These are phyloP conservation scores for Mallotus japonicus DNA, from an alignment of 441 rosid genomes.

Conservation along the genomic window DNA sequence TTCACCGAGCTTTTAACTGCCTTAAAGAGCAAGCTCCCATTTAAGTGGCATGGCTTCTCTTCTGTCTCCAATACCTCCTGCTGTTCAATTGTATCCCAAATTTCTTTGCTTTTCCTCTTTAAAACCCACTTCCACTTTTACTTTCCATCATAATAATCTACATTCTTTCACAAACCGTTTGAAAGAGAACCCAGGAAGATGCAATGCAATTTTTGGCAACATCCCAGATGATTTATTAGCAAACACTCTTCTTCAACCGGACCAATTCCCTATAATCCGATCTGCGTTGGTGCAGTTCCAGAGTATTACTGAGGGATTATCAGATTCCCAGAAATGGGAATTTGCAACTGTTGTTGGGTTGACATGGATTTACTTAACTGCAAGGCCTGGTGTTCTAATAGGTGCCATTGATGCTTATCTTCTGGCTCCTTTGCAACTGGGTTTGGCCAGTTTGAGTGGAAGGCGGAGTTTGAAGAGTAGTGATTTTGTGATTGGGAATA, in stretches of 20 bases:
- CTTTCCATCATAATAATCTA: constrained; percentile 14
- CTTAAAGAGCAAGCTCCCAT: not conserved
- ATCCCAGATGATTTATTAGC: constrained; percentile 42
- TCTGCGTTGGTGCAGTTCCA: constrained; percentile 47
- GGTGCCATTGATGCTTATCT: constrained; percentile 93
- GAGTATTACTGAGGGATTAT: constrained; percentile 37
- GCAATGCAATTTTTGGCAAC: constrained; percentile 47
- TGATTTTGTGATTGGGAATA: constrained; percentile 71
- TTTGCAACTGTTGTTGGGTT: constrained; percentile 51
- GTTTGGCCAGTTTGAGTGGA: constrained; percentile 63
- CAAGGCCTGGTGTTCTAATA: constrained; percentile 85
- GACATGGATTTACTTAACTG: constrained; percentile 81
- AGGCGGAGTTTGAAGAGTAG: constrained; percentile 65
- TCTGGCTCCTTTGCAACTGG: constrained; percentile 82
- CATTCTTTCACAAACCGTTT: constrained; percentile 25
- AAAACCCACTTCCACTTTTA: constrained; percentile 32
- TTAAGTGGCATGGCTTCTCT: constrained; percentile 46
- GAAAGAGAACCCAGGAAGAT: constrained; percentile 32
- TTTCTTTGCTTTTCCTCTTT: constrained; percentile 41
- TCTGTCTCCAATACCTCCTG: constrained; percentile 35
- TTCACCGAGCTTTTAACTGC: not conserved
- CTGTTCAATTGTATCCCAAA: constrained; percentile 34
- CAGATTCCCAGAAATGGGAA: constrained; percentile 70
- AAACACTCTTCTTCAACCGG: constrained; percentile 18
- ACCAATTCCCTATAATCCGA: constrained; percentile 45